Base-by-base conservation (phyloP, 805 yeast species). In the Diddensiella caesifluorescens region DNA sequence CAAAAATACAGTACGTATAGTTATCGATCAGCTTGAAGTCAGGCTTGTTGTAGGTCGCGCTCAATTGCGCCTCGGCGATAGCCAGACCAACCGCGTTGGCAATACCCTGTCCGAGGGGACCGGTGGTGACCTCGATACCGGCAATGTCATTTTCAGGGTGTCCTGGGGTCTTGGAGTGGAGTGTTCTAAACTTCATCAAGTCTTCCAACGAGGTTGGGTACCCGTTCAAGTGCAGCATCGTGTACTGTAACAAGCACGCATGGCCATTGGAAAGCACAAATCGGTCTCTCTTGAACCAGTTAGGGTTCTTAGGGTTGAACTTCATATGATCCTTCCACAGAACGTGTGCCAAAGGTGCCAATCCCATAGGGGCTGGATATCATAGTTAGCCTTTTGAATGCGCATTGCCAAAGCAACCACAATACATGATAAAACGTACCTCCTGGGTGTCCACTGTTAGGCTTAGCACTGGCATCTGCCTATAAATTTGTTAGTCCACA, bases 81-180 rank as follows among this genome's bases (percentile, higher is more conserved):
- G 98, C 97, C 54, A 90, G 64, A 72, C 98, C 98, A 57, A 90
- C 95, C 42, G 97, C 97, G 65, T 87, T 89, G 57, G 83, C 74
- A 57, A 90, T 77, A 81, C 98, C 98, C 72, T 90, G 98, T 65
- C 98, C 98, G 59, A 90, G 78, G 45, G 98, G 97, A 67, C 98
- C 98, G 49, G 97, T 90, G 65, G 97, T 88, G 59, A 89, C 95
- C 66, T 90, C 98, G 47, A 88, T 79, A 64, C 97, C 97, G 40
- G 92, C 88, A 47, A 83, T 75, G 61, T 84, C 94, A 38, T 57
- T 76, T 73, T 90, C 98, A 44, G 98, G 98, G 71, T 90, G 98
- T 55, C 98, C 98, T 38, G 98, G 97, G 42, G 95, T 83, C 70
- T 80, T 83, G 51, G 97, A 88, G 62, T 75, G 74, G 60, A 89